Base-by-base conservation (phyloP, 176 grass and related monocot species). In the Carex littledalei region DNA sequence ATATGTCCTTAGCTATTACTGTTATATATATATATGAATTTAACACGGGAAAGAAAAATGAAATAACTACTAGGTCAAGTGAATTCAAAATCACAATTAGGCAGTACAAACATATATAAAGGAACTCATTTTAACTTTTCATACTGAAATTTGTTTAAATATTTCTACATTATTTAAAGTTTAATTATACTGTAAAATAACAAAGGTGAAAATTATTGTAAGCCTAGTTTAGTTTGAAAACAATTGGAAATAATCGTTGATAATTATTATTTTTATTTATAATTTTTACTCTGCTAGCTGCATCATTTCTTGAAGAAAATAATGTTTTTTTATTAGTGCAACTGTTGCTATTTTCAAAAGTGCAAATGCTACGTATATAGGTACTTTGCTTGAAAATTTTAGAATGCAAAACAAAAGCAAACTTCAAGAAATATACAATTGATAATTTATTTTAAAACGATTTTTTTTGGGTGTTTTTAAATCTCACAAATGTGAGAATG, bases 401-500 rank as follows among this genome's bases (percentile, higher is more conserved):
- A 34, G 68, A 43, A 72, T 20, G 8, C 0, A 43, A 43, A 63
- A 63, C n/a, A 63, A 69, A 69, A 69, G 2, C 67, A 39, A 39
- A 21, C 68, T 47, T 54, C 69, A 49, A n/a, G n/a, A 39, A 71
- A 56, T 39, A 5, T 39, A 39, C 21, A 13, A 24, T 21, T 73
- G 17, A 13, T 73, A 21, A 75, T 24, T 5, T 39, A 39, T 39
- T 3, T 34, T 45, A 53, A 15, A 49, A 75, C n/a, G 16, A 0
- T 7, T 8, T 60, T 8, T n/a, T 20, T 60, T 20, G 5, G 37
- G 11, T 26, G 3, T 50, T 52, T 52, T 52, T 47, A 50, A 4
- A 83, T 53, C 49, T 81, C 18, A 83, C 58, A 83, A 34, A 68
- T 55, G 13, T 55, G 13, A 53, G 32, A 47, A 83, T 63, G 41